Evolutionary conservation across 2,329 filamentous ascomycete species (phyloP), one percentile per base, ranked within the genome.

Genomic region (Exophiala phaeomuriformis): DNA sequence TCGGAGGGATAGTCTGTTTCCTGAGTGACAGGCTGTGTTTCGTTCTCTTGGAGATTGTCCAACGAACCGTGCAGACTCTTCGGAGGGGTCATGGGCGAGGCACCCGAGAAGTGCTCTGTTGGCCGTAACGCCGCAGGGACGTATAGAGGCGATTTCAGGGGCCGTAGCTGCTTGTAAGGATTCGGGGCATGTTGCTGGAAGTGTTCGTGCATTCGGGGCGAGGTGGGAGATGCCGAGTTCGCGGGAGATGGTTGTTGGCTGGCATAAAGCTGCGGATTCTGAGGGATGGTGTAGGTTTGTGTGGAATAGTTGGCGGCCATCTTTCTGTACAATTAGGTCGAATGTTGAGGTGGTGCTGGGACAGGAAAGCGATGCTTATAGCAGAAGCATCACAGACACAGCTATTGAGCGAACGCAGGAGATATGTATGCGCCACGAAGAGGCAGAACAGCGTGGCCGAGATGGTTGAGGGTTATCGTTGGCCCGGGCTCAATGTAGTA

Each of bases 111-210:
- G 52, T 75, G 72, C 66, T 83, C 77, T 31, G 80, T 83, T 49
- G 78, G 81, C 50, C 82, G 75, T 57, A 84, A 70, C 5, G 77
- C 81, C 7, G 82, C 82, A 28, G 82, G 82, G 27, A 83, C 77
- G 64, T 84, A 84, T 48, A 83, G 72, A 32, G 81, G 80, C 27
- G 76, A 75, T 66, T 82, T 81, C 46, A 76, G 75, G 27, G 78
- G 79, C 51, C 80, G 77, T 54, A 83, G 69, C 68, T 83, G 79
- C 56, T 77, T 77, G 28, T 74, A 73, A 56, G 78, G 76, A 33
- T 63, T 60, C 8, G 62, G 62, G 9, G 64, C 52, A 43, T 62
- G 58, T 47, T 63, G 61, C 7, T 68, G 60, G 0, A 66, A 55
- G n/a, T 67, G 64, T n/a, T 65, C 66, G n/a, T 66, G 61, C 47